Evolutionary conservation across 495 filamentous ascomycete species (phyloP), one percentile per base, ranked within the genome.

Genomic region (Chaetomium tenue): DNA sequence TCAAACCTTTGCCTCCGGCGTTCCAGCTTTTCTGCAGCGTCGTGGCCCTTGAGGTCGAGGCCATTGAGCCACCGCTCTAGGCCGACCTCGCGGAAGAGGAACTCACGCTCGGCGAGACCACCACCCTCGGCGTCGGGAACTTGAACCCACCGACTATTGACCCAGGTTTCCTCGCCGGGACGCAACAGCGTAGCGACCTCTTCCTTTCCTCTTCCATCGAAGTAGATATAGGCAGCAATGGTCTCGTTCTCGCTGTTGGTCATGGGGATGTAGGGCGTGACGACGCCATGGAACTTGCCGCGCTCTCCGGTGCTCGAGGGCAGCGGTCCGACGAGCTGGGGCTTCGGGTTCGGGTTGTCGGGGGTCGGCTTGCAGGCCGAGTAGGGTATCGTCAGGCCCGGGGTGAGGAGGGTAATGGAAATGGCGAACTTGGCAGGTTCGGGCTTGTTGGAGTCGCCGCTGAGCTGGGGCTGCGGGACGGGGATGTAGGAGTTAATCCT

Each of bases 141-240:
- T 71, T 93, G 91, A 64, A 99, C 94, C 94, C 94, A 99, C 72
- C 94, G 82, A 12, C 93, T 97, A 68, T 97, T 97, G 26, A 99
- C 96, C 94, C 94, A 99, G 0, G 94, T 99, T 76, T 99, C 94
- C 67, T 97, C 94, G 48, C 95, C 95, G 22, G 93, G 87, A 60
- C 94, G 84, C 40, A 99, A 81, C 48, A 99, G 78, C 39, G 94
- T 99, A 61, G 94, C 94, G 18, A 98, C 96, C 74, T 99, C 94
- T 70, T 99, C 94, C 76, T 99, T 98, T 33, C 86, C 83, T 55
- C 95, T 82, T 15, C 94, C 94, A 75, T 99, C 94, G 71, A 99
- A 99, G 79, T 98, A 98, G 63, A 99, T 97, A 72, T 99, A 99
- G 15, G 94, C 94, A 20, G 94, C 94, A 60, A 99, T 91, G 2